These are phyloP conservation scores for Candida palmyrensis DNA, from an alignment of 805 yeast species.

Conservation along the genomic window DNA sequence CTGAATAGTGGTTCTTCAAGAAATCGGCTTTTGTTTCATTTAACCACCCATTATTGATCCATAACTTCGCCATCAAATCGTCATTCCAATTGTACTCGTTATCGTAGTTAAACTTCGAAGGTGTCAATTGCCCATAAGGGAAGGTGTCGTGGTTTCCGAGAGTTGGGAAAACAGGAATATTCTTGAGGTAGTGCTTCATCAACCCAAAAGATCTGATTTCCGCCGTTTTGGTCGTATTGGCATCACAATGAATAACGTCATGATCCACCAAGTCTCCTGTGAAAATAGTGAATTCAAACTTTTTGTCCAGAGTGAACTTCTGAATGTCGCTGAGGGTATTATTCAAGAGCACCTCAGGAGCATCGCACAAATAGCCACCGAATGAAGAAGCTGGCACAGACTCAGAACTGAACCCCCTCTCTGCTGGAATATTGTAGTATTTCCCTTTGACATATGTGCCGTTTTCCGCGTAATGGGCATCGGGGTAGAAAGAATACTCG, in stretches of 20 bases:
- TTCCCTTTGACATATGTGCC: conserved; percentile 25
- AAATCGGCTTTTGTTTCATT: conserved; percentile 17
- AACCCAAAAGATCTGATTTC: conserved; percentile 67
- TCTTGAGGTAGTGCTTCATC: conserved; percentile 46
- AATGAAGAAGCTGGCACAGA: conserved; percentile 50
- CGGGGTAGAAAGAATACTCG: conserved; percentile 24
- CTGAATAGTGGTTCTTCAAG: conserved; percentile 50
- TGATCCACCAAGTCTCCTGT: conserved; percentile 77
- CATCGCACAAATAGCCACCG: conserved; percentile 62
- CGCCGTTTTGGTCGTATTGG: conserved; percentile 63
- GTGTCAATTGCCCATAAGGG: conserved; percentile 69
- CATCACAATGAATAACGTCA: conserved; percentile 45
- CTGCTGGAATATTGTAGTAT: conserved; percentile 25
- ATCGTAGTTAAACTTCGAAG: conserved; percentile 22
- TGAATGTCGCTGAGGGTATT: conserved; percentile 46
- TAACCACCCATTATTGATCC: conserved; percentile 35
- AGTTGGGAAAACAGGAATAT: conserved; percentile 55
- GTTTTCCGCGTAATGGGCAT: conserved; percentile 22
- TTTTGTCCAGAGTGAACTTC: conserved; percentile 22
- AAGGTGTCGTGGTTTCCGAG: conserved; percentile 71
- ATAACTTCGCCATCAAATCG: conserved; percentile 31
- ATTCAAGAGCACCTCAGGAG: conserved; percentile 59
- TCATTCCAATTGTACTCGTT: conserved; percentile 33
- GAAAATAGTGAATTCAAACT: conserved; percentile 59
- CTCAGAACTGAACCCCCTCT: conserved; percentile 14